phyloP scores from a whole-genome alignment of 2,329 filamentous ascomycete species.

The Tolypocladium cylindrosporum region DNA sequence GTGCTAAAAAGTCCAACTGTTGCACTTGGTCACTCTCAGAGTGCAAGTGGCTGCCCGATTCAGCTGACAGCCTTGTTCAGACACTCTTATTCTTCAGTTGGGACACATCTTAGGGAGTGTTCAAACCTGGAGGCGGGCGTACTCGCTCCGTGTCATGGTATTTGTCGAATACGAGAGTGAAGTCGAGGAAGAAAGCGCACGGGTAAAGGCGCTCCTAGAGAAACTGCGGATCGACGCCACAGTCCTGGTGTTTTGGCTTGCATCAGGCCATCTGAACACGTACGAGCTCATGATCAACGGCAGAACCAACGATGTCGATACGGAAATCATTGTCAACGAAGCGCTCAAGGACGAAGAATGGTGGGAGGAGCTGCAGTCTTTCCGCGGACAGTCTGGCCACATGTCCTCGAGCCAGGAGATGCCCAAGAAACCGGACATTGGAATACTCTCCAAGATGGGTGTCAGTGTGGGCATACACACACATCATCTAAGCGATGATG shows the following conservation, averaged over 20 bases:
- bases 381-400: constrained; percentile 30
- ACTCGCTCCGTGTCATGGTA: constrained; percentile 65
- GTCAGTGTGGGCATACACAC: constrained; percentile 67
- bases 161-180: constrained; percentile 87
- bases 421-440: constrained; percentile 48
- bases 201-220: constrained; percentile 64
- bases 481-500: constrained; percentile 55
- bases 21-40: neutral
- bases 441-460: constrained; percentile 43
- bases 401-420: constrained; percentile 38
- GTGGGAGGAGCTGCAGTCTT: constrained; percentile 66
- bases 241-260: constrained; percentile 72
- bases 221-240: constrained; percentile 75
- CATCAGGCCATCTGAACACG: constrained; percentile 58
- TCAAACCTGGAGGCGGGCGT: constrained; percentile 66
- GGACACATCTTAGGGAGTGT: constrained; percentile 79
- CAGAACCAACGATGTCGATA: constrained; percentile 40
- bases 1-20: constrained; percentile 12
- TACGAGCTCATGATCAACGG: constrained; percentile 77
- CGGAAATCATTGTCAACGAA: constrained; percentile 51
- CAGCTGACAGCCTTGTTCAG: constrained; percentile 18
- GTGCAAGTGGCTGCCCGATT: neutral
- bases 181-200: constrained; percentile 64
- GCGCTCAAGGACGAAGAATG: constrained; percentile 64
- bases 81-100: constrained; percentile 73